phyloP scores from a whole-genome alignment of 1,139 yeast genomes.

The Sugiyamaella pinicola region DNA sequence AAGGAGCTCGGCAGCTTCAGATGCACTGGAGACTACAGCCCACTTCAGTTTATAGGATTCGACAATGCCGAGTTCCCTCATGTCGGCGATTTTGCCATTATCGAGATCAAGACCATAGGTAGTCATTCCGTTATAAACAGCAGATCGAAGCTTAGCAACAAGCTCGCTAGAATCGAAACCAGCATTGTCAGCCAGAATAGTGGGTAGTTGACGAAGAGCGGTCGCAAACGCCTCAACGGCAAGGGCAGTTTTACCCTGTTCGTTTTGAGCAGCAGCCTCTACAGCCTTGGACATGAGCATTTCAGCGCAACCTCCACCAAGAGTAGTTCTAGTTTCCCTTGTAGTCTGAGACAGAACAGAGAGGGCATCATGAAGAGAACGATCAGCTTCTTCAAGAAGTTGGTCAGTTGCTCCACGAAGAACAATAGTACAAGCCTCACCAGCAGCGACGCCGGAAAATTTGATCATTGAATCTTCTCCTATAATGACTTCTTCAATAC shows the following conservation, averaged over 20 bases:
- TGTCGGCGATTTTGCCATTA: slow-evolving; percentile 82
- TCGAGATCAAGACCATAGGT: slow-evolving; percentile 90
- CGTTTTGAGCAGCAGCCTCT: slow-evolving; percentile 91
- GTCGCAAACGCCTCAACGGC: slow-evolving; percentile 95
- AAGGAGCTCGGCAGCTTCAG: slow-evolving; percentile 96
- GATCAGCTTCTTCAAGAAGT: slow-evolving; percentile 93
- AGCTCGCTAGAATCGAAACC: slow-evolving; percentile 94
- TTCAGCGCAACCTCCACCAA: slow-evolving; percentile 98
- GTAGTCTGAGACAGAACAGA: slow-evolving; percentile 96
- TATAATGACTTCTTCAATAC: slow-evolving; percentile 86
- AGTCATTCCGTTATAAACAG: slow-evolving; percentile 89
- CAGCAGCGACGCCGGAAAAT: slow-evolving; percentile 92
- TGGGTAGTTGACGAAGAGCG: slow-evolving; percentile 93
- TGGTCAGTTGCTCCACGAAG: slow-evolving; percentile 97
- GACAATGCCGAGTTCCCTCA: slow-evolving; percentile 90
- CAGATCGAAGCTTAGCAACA: slow-evolving; percentile 86
- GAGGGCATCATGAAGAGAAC: slow-evolving; percentile 95
- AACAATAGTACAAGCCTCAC: slow-evolving; percentile 96
- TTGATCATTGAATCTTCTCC: slow-evolving; percentile 87
- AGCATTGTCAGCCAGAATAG: slow-evolving; percentile 94
- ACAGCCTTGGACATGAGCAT: slow-evolving; percentile 98
- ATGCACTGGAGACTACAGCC: slow-evolving; percentile 94
- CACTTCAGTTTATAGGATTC: slow-evolving; percentile 89
- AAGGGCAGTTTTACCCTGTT: slow-evolving; percentile 87
- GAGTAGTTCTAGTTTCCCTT: slow-evolving; percentile 87